Conservation (phyloP, 208 protist species). For the Leptomonas seymouri region DNA sequence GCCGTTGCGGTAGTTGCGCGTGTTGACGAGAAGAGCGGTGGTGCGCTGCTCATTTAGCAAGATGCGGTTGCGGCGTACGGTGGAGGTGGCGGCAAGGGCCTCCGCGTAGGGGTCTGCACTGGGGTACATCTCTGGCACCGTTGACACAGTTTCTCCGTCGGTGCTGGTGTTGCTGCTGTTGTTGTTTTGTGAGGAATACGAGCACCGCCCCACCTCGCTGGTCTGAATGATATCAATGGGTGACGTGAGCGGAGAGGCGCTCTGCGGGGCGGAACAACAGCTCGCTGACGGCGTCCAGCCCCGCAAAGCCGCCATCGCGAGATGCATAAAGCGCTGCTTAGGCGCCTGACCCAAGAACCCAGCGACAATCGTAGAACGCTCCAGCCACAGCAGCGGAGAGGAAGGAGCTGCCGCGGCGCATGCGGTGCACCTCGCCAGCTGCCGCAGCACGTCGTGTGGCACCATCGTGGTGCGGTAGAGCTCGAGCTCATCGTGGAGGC, state of each 20-base stretch:
- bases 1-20: constrained; percentile 36
- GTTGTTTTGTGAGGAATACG: not conserved
- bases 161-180: not conserved
- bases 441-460: constrained; percentile 37
- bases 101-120: constrained; percentile 54
- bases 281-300: constrained; percentile 18
- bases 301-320: constrained; percentile 17
- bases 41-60: constrained; percentile 57
- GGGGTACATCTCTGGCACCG: constrained; percentile 38
- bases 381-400: constrained; percentile 21
- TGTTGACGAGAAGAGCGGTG: constrained; percentile 30
- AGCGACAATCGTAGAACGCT: constrained; percentile 45
- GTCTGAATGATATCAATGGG: not conserved
- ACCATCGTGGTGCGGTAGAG: constrained; percentile 84
- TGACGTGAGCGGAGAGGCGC: not conserved
- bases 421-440: constrained; percentile 12
- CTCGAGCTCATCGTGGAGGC: constrained; percentile 64
- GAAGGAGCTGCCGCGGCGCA: not conserved
- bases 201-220: not conserved
- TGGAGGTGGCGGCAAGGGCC: constrained; percentile 27
- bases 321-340: constrained; percentile 64
- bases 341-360: constrained; percentile 64
- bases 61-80: constrained; percentile 55
- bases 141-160: not conserved
- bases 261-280: not conserved